Evolutionary conservation across 139 green algal genomes (phyloP).

Genomic region (Deuterostichococcus epilithicus): DNA sequence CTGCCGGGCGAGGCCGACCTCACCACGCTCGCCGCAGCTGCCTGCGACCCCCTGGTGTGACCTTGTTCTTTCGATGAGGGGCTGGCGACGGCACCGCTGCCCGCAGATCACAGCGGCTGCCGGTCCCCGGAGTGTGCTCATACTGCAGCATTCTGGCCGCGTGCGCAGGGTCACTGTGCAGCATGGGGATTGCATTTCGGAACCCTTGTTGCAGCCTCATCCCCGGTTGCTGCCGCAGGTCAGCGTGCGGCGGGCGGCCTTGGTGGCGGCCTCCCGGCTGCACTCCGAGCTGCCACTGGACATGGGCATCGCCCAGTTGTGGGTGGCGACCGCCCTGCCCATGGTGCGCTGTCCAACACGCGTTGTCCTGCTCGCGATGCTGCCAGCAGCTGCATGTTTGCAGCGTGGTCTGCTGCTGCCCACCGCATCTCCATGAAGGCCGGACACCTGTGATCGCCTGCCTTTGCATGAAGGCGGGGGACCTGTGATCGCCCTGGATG

Average conservation of each 20-base stretch:
- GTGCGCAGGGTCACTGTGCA: background rate
- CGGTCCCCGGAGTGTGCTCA: no score
- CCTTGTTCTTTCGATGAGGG: background rate
- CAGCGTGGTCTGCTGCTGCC: no score
- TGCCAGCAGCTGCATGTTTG: no score
- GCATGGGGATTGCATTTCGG: background rate
- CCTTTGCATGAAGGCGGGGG: no score
- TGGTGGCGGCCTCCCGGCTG: conserved; percentile 45
- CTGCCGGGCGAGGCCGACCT: conserved; percentile 38
- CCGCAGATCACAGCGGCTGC: no score
- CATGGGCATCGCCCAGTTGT: conserved; percentile 41
- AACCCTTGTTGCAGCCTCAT: no score
- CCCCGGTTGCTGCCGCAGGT: no score
- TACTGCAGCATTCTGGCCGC: no score
- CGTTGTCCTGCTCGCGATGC: background rate
- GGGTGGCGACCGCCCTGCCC: conserved; percentile 53
- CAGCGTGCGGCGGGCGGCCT: conserved; percentile 55
- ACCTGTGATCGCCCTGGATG: no score
- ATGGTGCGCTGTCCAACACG: conserved; percentile 28
- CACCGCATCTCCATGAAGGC: no score
- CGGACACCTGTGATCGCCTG: no score
- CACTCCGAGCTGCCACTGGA: conserved; percentile 40
- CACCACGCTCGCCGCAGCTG: conserved; percentile 49
- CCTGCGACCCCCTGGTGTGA: conserved; percentile 55
- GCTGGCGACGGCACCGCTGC: no score